These are phyloP conservation scores for Penicillium sp. DNA, from an alignment of 2,329 filamentous ascomycete genomes.

Conservation along the genomic window DNA sequence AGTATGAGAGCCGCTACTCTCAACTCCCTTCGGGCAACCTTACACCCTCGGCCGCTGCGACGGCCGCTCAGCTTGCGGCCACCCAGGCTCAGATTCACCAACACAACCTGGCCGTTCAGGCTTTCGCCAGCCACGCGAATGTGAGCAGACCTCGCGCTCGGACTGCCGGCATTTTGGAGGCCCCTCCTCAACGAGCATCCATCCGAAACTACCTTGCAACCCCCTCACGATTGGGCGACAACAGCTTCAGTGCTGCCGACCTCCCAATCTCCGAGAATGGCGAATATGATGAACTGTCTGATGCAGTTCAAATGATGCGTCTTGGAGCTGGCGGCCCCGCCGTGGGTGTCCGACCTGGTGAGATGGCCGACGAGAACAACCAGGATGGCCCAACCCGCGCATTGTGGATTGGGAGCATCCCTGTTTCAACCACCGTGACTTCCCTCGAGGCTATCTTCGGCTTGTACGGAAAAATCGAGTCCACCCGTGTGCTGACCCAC, in stretches of 20 bases:
- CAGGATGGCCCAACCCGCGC: constrained; percentile 90
- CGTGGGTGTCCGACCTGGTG: constrained; percentile 65
- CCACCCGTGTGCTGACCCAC: constrained; percentile 90
- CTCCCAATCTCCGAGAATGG: constrained; percentile 74
- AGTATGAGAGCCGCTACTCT: constrained; percentile 66
- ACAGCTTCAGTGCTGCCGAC: constrained; percentile 74
- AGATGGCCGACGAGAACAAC: constrained; percentile 75
- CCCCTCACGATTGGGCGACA: constrained; percentile 72
- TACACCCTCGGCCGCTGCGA: constrained; percentile 61
- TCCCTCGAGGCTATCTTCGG: constrained; percentile 95
- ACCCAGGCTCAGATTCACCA: constrained; percentile 76
- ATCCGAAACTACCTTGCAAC: constrained; percentile 76
- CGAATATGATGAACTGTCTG: constrained; percentile 78
- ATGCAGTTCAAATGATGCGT: constrained; percentile 81
- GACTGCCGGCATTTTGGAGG: constrained; percentile 89
- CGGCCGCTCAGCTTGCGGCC: constrained; percentile 62
- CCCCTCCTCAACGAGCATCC: constrained; percentile 66
- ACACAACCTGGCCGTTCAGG: constrained; percentile 91
- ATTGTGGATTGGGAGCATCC: constrained; percentile 96
- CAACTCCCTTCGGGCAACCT: constrained; percentile 62
- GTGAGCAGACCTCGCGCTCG: constrained; percentile 83
- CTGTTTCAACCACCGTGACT: constrained; percentile 93
- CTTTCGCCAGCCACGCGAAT: constrained; percentile 83
- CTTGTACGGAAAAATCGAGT: constrained; percentile 87
- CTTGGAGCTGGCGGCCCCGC: constrained; percentile 54